Conservation (phyloP, 805 yeast genomes). For the Yamadazyma sp. region DNA sequence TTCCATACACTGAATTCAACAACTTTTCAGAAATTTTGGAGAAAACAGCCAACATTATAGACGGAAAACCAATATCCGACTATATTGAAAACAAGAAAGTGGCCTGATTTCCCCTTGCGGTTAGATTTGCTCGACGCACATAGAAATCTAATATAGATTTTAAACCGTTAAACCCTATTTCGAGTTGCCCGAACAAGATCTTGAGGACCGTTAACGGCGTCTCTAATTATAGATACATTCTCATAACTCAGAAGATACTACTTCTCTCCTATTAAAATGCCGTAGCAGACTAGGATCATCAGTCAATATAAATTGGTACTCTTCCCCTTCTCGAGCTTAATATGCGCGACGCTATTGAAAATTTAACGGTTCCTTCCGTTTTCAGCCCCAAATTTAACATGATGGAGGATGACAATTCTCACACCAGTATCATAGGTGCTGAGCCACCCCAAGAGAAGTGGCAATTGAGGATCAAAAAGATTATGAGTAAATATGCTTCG, state of each 20-base stretch:
- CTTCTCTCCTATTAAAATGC: too few relatives aligned
- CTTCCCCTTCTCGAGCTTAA: too few relatives aligned
- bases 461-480: neutral
- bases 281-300: too few relatives aligned
- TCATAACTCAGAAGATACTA: too few relatives aligned
- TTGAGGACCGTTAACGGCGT: too few relatives aligned
- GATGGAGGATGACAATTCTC: too few relatives aligned
- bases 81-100: slow-evolving; percentile 22
- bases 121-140: slow-evolving; percentile 6
- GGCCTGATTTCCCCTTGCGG: slow-evolving; percentile 4
- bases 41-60: slow-evolving; percentile 57
- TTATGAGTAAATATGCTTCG: slow-evolving; percentile 32
- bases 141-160: neutral
- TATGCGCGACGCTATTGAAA: too few relatives aligned
- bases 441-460: neutral
- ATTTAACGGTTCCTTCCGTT: too few relatives aligned
- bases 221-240: too few relatives aligned
- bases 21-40: slow-evolving; percentile 70
- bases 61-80: slow-evolving; percentile 22
- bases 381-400: too few relatives aligned
- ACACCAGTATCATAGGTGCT: neutral
- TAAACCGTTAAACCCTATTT: too few relatives aligned
- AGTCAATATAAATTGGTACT: too few relatives aligned
- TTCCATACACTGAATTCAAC: slow-evolving; percentile 83
- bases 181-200: neutral